Conservation (phyloP, 2,329 filamentous ascomycete species). For the Lasiodiplodia hormozganensis region DNA sequence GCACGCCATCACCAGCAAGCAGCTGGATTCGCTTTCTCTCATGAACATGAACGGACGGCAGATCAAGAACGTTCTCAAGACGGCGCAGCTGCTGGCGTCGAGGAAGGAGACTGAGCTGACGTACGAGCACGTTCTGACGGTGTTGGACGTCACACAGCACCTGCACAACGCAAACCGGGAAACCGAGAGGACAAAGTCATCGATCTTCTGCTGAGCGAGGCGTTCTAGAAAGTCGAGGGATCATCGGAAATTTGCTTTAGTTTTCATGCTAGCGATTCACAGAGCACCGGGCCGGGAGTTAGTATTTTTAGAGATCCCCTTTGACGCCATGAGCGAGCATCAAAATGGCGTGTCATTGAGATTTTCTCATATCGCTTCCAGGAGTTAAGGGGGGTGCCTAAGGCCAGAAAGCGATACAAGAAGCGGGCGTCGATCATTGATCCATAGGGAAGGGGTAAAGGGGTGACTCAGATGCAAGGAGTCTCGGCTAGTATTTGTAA, state of each 20-base stretch:
- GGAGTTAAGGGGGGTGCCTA: constrained; percentile 9
- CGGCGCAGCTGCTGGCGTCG: constrained; percentile 42
- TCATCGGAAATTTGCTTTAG: constrained; percentile 1
- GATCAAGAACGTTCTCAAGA: constrained; percentile 54
- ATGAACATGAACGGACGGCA: constrained; percentile 49
- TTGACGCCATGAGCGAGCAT: constrained; percentile 1
- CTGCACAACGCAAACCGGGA: constrained; percentile 46
- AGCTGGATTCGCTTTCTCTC: constrained; percentile 40
- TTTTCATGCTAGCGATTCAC: neutral
- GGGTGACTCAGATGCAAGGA: constrained; percentile 6
- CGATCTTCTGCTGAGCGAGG: constrained; percentile 31
- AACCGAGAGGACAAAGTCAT: constrained; percentile 31
- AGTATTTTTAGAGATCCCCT: constrained; percentile 16
- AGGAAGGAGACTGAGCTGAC: constrained; percentile 36
- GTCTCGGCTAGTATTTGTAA: constrained; percentile 10
- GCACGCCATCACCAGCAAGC: constrained; percentile 38
- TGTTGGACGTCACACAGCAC: constrained; percentile 49
- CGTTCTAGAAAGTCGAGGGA: neutral
- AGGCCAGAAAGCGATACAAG: constrained; percentile 1
- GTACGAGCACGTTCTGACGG: constrained; percentile 43
- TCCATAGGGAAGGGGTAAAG: neutral
- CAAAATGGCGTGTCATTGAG: constrained; percentile 4
- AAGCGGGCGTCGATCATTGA: neutral
- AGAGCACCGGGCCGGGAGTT: neutral
- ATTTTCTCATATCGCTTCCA: neutral